Conservation (phyloP, 192 early-diverging fungal species). For the Backusella liffmaniae region DNA sequence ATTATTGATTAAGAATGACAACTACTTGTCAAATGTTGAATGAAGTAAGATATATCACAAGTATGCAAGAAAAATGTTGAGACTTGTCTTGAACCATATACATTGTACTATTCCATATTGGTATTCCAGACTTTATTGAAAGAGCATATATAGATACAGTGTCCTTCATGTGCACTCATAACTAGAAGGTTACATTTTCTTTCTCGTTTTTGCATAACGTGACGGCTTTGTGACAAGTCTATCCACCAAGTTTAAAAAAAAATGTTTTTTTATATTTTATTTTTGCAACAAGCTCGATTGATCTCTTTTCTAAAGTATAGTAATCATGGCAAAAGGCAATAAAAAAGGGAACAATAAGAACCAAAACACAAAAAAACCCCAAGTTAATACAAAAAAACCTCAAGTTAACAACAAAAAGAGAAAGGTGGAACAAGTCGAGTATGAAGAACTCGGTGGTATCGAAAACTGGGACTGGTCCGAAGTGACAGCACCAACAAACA, state of each 20-base stretch:
- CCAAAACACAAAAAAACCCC: background rate
- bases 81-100: too few species aligned
- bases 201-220: background rate
- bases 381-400: background rate
- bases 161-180: too few species aligned
- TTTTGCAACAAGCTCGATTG: background rate
- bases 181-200: background rate
- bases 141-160: too few species aligned
- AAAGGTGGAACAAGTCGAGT: conserved; percentile 10
- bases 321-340: background rate
- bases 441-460: conserved; percentile 36
- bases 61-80: too few species aligned
- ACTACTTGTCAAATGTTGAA: too few species aligned
- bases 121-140: too few species aligned
- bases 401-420: background rate
- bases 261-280: background rate
- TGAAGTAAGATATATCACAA: too few species aligned
- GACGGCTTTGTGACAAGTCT: background rate
- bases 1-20: too few species aligned
- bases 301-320: background rate
- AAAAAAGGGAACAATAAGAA: background rate
- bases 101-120: too few species aligned
- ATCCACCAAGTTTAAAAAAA: background rate
- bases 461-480: conserved; percentile 62
- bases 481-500: conserved; percentile 45